Conservation (phyloP, 129 eudicot species). For the Centrapalus pauciflorus region DNA sequence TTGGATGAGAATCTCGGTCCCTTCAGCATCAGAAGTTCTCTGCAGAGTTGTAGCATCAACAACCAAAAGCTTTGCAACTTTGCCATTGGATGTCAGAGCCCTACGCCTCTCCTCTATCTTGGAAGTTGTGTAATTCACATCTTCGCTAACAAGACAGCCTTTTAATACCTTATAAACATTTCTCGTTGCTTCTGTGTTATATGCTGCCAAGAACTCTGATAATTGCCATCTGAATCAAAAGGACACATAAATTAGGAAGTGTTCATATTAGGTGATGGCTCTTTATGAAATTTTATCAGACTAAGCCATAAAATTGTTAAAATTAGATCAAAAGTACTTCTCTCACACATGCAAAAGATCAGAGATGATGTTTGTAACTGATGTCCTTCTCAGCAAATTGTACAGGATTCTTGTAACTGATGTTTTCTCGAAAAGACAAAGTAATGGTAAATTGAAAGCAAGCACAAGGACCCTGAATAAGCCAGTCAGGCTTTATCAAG, state of each 20-base stretch:
- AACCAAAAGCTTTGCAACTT: conserved; percentile 54
- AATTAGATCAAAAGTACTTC: background rate
- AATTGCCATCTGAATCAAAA: conserved; percentile 42
- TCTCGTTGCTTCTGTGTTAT: conserved; percentile 26
- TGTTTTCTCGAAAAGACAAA: background rate
- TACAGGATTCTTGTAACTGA: background rate
- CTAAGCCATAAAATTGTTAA: background rate
- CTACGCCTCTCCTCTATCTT: conserved; percentile 40
- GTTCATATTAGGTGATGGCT: background rate
- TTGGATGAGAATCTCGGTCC: conserved; percentile 30
- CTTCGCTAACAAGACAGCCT: conserved; percentile 28
- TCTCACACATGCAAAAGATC: background rate
- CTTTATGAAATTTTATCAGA: background rate
- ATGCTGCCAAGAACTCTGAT: conserved; percentile 33
- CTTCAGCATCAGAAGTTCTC: conserved; percentile 21
- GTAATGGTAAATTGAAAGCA: background rate
- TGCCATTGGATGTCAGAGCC: conserved; percentile 57
- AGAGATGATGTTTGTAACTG: background rate
- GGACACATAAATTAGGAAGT: background rate
- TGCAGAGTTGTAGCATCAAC: conserved; percentile 29
- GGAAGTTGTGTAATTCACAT: conserved; percentile 24
- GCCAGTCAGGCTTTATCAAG: background rate
- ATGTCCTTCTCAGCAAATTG: background rate
- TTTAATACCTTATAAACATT: conserved; percentile 34
- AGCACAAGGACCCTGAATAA: conserved; percentile 12